A percentile compares a stretch with the other conserved stretches of the same genome.
Conservation (phyloP, 202 grass and related monocot genomes). For the Elaeis oleifera region DNA sequence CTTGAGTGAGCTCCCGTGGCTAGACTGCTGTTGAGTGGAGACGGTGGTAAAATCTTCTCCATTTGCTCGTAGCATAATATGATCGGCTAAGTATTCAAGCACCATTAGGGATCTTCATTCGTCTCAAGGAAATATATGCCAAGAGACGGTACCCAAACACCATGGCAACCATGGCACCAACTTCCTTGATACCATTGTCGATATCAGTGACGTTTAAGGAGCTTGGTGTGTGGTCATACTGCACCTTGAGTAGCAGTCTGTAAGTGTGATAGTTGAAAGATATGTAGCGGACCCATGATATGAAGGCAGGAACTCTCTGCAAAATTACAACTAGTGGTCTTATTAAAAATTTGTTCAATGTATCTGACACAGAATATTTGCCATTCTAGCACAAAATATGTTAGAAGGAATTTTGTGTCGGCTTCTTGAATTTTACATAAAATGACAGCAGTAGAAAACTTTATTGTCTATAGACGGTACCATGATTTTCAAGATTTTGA, state of each 20-base stretch:
- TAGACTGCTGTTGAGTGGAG: too few relatives aligned
- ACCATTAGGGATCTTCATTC: conserved; percentile 30
- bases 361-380: too few relatives aligned
- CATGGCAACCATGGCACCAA: conserved; percentile 58
- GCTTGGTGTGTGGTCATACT: conserved; percentile 49
- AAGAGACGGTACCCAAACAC: conserved; percentile 78
- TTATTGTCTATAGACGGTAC: too few relatives aligned
- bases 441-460: too few relatives aligned
- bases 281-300: conserved; percentile 91
- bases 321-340: conserved; percentile 16
- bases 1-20: too few relatives aligned
- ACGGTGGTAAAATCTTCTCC: too few relatives aligned
- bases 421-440: too few relatives aligned
- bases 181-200: conserved; percentile 56
- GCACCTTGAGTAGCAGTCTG: conserved; percentile 85
- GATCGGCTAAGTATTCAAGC: conserved; percentile 11
- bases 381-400: too few relatives aligned
- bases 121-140: conserved; percentile 73
- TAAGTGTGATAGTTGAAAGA: conserved; percentile 99
- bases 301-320: conserved; percentile 90
- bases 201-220: conserved; percentile 37
- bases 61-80: too few relatives aligned
- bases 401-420: too few relatives aligned
- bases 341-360: too few relatives aligned
- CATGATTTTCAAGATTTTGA: too few relatives aligned